Conservation (phyloP, 768 basidiomycete genomes). For the Xerocomus brunneocitrinus region DNA sequence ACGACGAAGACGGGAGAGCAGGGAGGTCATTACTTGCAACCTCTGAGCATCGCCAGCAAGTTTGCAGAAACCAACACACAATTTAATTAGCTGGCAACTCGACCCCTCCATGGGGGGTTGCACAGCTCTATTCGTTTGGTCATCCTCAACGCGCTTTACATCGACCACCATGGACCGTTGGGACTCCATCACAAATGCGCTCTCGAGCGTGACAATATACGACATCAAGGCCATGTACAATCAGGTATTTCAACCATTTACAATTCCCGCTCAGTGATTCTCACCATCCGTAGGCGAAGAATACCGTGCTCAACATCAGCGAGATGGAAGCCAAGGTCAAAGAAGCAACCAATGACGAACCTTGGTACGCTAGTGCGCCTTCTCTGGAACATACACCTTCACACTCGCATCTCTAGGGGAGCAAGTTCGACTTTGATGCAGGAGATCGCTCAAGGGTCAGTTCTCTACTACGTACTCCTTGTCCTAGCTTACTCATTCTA, state of each 20-base stretch:
- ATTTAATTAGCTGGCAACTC: not conserved
- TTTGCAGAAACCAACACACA: not conserved
- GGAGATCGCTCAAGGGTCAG: conserved; percentile 95
- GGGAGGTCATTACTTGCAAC: conserved; percentile 14
- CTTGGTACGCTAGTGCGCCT: conserved; percentile 65
- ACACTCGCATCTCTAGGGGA: conserved; percentile 57
- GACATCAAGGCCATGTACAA: conserved; percentile 94
- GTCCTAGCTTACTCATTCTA: conserved; percentile 13
- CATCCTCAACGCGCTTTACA: not conserved
- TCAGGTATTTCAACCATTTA: conserved; percentile 50
- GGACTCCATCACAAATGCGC: conserved; percentile 65
- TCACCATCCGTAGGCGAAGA: conserved; percentile 69
- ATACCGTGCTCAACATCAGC: conserved; percentile 91
- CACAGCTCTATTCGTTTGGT: not conserved
- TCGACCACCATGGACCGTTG: conserved; percentile 67
- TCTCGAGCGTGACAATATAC: conserved; percentile 85
- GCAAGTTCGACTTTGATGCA: conserved; percentile 98
- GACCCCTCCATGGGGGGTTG: conserved; percentile 28
- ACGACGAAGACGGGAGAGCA: conserved; percentile 33
- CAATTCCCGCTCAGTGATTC: not conserved
- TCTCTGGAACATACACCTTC: not conserved
- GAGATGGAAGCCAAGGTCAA: conserved; percentile 97
- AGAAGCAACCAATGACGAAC: conserved; percentile 96
- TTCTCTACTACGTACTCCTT: conserved; percentile 10
- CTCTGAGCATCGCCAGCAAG: not conserved